phyloP scores from a whole-genome alignment of 2,329 filamentous ascomycete genomes.

The Cercospora zeae-maydis region DNA sequence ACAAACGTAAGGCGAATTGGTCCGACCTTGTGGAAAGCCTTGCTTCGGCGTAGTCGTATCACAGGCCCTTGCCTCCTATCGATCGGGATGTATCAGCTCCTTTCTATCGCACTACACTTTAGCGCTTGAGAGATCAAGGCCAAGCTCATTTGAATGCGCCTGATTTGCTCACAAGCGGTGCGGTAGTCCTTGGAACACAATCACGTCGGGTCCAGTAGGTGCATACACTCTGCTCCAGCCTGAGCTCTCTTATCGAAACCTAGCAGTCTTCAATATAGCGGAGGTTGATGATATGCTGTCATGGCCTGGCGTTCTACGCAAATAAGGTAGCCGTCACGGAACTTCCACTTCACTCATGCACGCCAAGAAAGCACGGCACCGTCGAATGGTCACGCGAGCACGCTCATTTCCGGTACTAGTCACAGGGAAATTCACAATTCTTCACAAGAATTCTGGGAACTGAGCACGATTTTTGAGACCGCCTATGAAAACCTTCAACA shows the following conservation, averaged over 20 bases:
- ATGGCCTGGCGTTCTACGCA: neutral
- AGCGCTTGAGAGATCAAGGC: neutral
- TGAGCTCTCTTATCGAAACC: neutral
- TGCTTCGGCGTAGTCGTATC: neutral
- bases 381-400: neutral
- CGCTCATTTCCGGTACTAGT: neutral
- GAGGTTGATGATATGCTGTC: neutral
- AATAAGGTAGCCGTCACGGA: neutral
- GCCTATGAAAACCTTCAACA: neutral
- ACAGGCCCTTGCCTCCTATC: neutral
- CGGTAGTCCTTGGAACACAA: neutral
- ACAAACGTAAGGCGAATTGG: neutral
- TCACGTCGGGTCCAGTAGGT: neutral
- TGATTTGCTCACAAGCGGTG: neutral
- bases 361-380: neutral
- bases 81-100: neutral
- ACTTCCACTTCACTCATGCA: neutral
- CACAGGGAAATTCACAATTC: neutral
- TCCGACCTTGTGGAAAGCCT: neutral
- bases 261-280: neutral
- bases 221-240: neutral
- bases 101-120: neutral
- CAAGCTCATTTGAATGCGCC: neutral
- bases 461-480: neutral
- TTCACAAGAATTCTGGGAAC: neutral